Evolutionary conservation across 441 rosid genomes (phyloP), one percentile per base, ranked within the genome.

Genomic region (Mallotus japonicus): DNA sequence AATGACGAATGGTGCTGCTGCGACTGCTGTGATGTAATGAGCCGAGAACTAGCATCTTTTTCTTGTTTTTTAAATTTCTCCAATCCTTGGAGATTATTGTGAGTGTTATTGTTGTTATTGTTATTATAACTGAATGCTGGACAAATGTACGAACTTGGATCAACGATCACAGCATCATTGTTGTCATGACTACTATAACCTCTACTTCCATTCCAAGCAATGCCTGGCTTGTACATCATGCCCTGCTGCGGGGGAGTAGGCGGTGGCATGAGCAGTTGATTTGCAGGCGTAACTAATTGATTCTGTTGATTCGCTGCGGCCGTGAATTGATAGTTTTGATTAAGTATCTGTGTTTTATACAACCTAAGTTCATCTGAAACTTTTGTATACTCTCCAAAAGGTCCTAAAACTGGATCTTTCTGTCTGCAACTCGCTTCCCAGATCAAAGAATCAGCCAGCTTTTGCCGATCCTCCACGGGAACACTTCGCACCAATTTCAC

Each of bases 371-470:
- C 87, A 8, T 85, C 85, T 15, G 90, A 89, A 12, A 90, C 85
- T 40, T 85, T 87, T 24, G 71, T 78, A 67, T 82, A 90, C 78
- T 89, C 93, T 24, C 89, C 93, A 0, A 82, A 86, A 0, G 90
- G 74, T 0, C 96, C 96, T 34, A 81, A 83, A 8, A 90, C 82
- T 0, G 86, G 86, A 44, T 83, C 82, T 2, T 87, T 82, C 66
- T 89, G 87, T 16, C 87, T 57, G 77, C 79, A 90, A 65, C 89
- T 85, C 4, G 98, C 90, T 64, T 90, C 97, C 82, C 84, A 88
- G 40, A 92, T 85, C 58, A 95, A 84, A 32, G 95, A 84, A 19
- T 80, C 84, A 81, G 90, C 90, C 32, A 92, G 88, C 0, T 80
- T 80, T 69, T 89, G 89, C 59, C 89, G 83, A 62, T 88, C 86